Conservation (phyloP, 768 basidiomycete genomes). For the Phaffia australis region DNA sequence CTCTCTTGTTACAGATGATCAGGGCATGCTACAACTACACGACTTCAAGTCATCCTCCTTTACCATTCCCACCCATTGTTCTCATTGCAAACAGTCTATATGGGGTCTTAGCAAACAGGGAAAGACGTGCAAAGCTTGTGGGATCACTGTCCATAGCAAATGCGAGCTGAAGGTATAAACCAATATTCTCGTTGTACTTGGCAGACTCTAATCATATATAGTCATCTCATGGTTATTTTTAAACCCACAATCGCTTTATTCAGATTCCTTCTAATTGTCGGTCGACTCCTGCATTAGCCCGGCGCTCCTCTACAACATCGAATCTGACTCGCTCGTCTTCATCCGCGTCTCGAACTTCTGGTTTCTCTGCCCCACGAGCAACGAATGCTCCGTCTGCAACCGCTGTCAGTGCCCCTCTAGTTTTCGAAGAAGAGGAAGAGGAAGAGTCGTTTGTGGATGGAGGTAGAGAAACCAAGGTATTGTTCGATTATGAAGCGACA, state of each 20-base stretch:
- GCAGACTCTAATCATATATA: background rate
- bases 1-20: conserved; percentile 50
- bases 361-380: conserved; percentile 5
- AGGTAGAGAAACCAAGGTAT: conserved; percentile 4
- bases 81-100: conserved; percentile 74
- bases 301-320: conserved; percentile 11
- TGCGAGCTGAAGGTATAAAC: conserved; percentile 68
- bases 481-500: conserved; percentile 13
- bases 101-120: conserved; percentile 82
- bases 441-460: conserved; percentile 1
- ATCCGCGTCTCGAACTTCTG: conserved; percentile 8
- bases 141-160: conserved; percentile 64
- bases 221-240: background rate
- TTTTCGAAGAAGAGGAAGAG: background rate
- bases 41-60: conserved; percentile 75
- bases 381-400: background rate
- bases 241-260: background rate
- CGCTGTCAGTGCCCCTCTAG: background rate
- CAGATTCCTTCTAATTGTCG: conserved; percentile 23
- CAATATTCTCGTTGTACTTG: too few species aligned
- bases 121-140: conserved; percentile 68
- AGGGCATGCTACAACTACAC: conserved; percentile 60
- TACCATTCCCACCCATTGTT: conserved; percentile 71
- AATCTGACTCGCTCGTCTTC: conserved; percentile 11
- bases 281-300: background rate